These are phyloP conservation scores for Boletus pseudo-olivaceus DNA, from an alignment of 768 basidiomycete genomes.

Conservation along the genomic window DNA sequence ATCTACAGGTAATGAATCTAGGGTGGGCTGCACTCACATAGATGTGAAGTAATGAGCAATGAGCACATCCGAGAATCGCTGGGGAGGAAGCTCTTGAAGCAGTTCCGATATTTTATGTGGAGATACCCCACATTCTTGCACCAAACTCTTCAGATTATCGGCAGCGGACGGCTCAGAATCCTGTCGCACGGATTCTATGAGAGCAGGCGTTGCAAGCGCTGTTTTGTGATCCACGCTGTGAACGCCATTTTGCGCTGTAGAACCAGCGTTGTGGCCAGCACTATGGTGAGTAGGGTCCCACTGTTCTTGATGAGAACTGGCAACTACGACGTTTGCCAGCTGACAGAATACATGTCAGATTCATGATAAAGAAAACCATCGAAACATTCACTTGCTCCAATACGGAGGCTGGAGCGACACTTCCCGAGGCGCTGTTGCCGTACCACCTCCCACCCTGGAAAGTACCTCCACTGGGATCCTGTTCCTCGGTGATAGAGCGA, in stretches of 20 bases:
- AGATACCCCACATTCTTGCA: slow-evolving; percentile 89
- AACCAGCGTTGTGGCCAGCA: slow-evolving; percentile 6
- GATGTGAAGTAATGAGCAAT: slow-evolving; percentile 78
- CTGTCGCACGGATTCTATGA: slow-evolving; percentile 42
- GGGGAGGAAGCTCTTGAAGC: slow-evolving; percentile 82
- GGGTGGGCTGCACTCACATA: slow-evolving; percentile 46
- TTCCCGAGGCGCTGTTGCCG: slow-evolving; percentile 79
- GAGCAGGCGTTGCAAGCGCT: slow-evolving; percentile 26
- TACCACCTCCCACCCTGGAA: slow-evolving; percentile 88
- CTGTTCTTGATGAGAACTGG: slow-evolving; percentile 31
- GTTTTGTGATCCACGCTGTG: slow-evolving; percentile 28
- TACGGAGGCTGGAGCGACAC: slow-evolving; percentile 74
- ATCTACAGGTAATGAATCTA: background rate
- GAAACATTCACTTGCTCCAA: slow-evolving; percentile 64
- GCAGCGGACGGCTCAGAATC: slow-evolving; percentile 53
- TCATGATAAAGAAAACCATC: slow-evolving; percentile 8
- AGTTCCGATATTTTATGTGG: slow-evolving; percentile 90
- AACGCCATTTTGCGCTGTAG: slow-evolving; percentile 21
- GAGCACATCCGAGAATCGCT: slow-evolving; percentile 68
- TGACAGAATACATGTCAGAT: slow-evolving; percentile 30
- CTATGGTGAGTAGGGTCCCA: slow-evolving; percentile 24
- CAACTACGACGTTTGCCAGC: slow-evolving; percentile 54
- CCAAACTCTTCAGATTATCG: slow-evolving; percentile 79
- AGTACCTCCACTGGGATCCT: slow-evolving; percentile 70
- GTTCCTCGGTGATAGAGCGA: slow-evolving; percentile 71